Evolutionary conservation across 177 flowering plant species (phyloP), one percentile per base, ranked within the genome.

Genomic region (Vitis hybrid): DNA sequence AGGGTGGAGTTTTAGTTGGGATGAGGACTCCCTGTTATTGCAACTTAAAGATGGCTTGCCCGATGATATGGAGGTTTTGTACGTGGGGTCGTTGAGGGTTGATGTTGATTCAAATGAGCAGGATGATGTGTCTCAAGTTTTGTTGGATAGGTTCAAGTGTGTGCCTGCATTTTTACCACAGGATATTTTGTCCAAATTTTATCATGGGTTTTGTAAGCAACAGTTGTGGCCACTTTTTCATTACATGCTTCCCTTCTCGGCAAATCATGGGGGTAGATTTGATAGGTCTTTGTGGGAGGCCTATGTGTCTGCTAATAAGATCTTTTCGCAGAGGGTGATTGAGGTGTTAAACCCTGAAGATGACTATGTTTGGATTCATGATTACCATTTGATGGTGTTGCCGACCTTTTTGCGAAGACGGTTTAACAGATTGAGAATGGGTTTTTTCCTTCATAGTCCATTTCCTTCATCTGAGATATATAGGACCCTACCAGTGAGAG

Each of bases 301-400:
- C 15, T 74, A 74, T 68, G 76, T 74, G 2, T 73, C 76, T 62
- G 72, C 76, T 8, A 73, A 73, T 59, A 67, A 63, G 56, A 56
- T 62, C n/a, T 73, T 68, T 64, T 71, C 76, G 3, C 72, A 73
- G 63, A 73, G 62, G 33, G 68, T 73, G 48, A 57, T 73, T 71
- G 72, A 68, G 67, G 76, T 73, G 21, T 31, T 73, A 3, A 73
- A 68, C 48, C 76, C 72, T 9, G 76, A 73, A 50, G 75, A 74
- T 63, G 76, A 74, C 45, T 69, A 60, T 18, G 68, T 73, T 56
- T 73, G 76, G 76, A 67, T 73, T 68, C 76, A 73, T 56, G 76
- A 73, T 68, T 73, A 73, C 56, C 76, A 73, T 56, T 66, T 73
- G 12, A 60, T 70, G 73, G 73, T 63, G 58, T 33, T 70, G 56